phyloP scores from a whole-genome alignment of 345 rosid genomes.

The Laguncularia racemosa region DNA sequence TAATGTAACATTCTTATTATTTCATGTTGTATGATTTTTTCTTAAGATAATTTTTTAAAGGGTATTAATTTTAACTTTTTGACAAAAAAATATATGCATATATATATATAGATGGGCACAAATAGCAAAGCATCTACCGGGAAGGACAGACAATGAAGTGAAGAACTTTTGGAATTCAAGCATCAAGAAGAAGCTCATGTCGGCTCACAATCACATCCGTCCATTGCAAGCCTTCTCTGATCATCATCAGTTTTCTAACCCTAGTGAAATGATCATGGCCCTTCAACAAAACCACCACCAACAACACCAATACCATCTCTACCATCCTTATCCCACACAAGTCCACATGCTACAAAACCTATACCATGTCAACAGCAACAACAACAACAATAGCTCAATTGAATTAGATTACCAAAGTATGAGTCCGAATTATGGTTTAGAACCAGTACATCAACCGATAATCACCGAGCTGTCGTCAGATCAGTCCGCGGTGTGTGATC shows the following conservation, averaged over 20 bases:
- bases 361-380: too few species aligned
- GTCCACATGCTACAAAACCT: too few species aligned
- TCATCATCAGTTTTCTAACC: constrained; percentile 6
- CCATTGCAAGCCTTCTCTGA: not conserved
- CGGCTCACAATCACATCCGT: constrained; percentile 32
- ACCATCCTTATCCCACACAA: too few species aligned
- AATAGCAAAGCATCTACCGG: constrained; percentile 82
- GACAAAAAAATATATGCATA: too few species aligned
- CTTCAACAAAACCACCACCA: too few species aligned
- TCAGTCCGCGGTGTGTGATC: not conserved
- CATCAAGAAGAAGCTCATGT: constrained; percentile 75
- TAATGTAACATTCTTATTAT: not conserved
- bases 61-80: not conserved
- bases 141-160: constrained; percentile 92
- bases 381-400: too few species aligned
- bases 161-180: constrained; percentile 95
- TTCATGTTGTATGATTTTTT: not conserved
- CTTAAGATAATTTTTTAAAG: not conserved
- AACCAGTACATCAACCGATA: constrained; percentile 1
- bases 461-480: not conserved
- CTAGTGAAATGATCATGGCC: not conserved
- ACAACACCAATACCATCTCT: too few species aligned
- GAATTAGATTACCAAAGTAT: too few species aligned
- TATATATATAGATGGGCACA: constrained; percentile 85
- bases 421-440: not conserved